Evolutionary conservation across 1,284 basidiomycete genomes (phyloP).

Genomic region (Ceratobasidium sp.): DNA sequence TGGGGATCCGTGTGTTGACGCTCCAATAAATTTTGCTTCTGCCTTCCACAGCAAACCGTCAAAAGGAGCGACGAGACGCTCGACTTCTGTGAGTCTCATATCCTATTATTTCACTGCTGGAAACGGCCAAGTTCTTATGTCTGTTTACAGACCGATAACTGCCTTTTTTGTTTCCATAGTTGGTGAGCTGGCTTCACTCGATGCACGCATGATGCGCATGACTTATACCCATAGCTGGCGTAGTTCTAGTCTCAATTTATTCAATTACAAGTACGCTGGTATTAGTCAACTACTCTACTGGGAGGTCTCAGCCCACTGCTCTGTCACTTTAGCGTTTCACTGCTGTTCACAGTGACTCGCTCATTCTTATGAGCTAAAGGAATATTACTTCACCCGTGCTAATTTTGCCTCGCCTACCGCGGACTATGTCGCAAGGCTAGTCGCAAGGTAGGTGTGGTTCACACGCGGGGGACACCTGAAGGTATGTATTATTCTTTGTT

Average conservation of each 20-base stretch:
- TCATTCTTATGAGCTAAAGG: conserved; percentile 86
- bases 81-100: conserved; percentile 85
- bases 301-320: conserved; percentile 25
- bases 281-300: not conserved
- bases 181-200: conserved; percentile 15
- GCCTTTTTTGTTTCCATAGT: conserved; percentile 50
- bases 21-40: conserved; percentile 49
- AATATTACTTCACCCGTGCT: conserved; percentile 56
- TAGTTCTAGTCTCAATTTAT: conserved; percentile 34
- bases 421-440: conserved; percentile 50
- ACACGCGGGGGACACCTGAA: conserved; percentile 65
- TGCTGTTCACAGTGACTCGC: conserved; percentile 70
- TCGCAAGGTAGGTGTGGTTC: conserved; percentile 62
- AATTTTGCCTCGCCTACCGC: conserved; percentile 61
- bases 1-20: conserved; percentile 49
- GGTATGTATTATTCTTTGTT: conserved; percentile 8
- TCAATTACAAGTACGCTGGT: conserved; percentile 31
- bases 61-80: conserved; percentile 93
- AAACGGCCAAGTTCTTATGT: conserved; percentile 31
- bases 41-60: conserved; percentile 79
- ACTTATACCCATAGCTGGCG: conserved; percentile 16
- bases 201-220: conserved; percentile 26
- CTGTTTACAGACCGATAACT: conserved; percentile 51
- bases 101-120: conserved; percentile 21
- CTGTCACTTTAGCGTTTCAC: conserved; percentile 80